These are phyloP conservation scores for Saturnispora serradocipensis DNA, from an alignment of 805 yeast genomes.

Conservation along the genomic window DNA sequence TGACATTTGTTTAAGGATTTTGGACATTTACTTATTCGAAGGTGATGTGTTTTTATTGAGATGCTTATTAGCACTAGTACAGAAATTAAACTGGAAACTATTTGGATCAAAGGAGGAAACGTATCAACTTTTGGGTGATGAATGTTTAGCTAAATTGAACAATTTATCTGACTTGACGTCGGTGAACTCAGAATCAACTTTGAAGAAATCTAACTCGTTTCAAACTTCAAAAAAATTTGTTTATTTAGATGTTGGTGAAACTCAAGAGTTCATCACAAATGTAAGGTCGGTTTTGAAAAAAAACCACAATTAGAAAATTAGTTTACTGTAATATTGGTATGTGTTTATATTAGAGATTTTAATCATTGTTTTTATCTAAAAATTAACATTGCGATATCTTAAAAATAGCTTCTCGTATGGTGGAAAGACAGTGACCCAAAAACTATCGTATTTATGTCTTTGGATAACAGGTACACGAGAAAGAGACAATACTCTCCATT, in stretches of 20 bases:
- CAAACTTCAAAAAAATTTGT: constrained; percentile 14
- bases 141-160: constrained; percentile 24
- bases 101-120: constrained; percentile 43
- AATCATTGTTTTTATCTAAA: not conserved
- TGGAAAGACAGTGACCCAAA: not conserved
- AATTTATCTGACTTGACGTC: constrained; percentile 4
- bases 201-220: not conserved
- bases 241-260: constrained; percentile 42
- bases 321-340: not conserved
- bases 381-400: not conserved
- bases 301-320: constrained; percentile 2
- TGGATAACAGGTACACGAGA: not conserved
- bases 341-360: not conserved
- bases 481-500: not conserved
- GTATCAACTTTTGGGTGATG: constrained; percentile 31
- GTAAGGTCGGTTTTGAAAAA: constrained; percentile 33
- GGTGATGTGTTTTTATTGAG: constrained; percentile 49
- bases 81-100: constrained; percentile 39
- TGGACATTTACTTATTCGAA: constrained; percentile 56
- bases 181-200: not conserved
- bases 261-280: constrained; percentile 37
- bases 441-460: not conserved
- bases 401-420: not conserved
- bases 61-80: constrained; percentile 43
- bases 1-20: constrained; percentile 38